phyloP scores from a whole-genome alignment of 75 land plant genomes.

The Pinus tabuliformis region DNA sequence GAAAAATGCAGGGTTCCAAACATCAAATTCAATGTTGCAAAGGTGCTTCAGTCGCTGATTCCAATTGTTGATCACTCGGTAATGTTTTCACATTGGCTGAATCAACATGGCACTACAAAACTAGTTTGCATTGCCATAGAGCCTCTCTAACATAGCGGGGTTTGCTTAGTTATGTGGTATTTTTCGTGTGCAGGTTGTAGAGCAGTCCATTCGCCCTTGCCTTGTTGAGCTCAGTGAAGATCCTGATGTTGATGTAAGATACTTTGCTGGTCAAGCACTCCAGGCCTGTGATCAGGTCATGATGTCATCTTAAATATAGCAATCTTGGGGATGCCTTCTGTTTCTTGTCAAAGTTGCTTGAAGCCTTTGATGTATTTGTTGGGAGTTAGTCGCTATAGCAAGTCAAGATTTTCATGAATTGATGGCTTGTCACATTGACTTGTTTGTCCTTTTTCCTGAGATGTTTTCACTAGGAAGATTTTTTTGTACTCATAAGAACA shows the following conservation, averaged over 20 bases:
- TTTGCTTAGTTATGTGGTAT: not conserved
- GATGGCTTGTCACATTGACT: not conserved
- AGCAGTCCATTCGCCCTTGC: conserved; percentile 49
- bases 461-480: too few species aligned
- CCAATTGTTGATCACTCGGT: conserved; percentile 87
- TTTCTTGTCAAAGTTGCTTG: not conserved
- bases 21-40: conserved; percentile 97
- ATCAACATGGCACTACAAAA: not conserved
- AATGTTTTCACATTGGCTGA: conserved; percentile 8
- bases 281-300: conserved; percentile 53
- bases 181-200: conserved; percentile 40
- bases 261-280: conserved; percentile 54
- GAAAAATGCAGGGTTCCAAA: conserved; percentile 80
- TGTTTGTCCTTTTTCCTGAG: not conserved
- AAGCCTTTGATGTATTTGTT: not conserved
- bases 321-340: not conserved
- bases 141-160: not conserved
- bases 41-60: conserved; percentile 84
- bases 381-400: not conserved
- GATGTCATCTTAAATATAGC: conserved; percentile 13
- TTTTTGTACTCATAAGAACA: too few species aligned
- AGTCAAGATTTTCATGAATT: not conserved
- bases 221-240: conserved; percentile 51
- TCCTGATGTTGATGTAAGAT: conserved; percentile 61
- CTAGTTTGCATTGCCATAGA: not conserved